Percentiles rank a stretch among this genome's conserved stretches.
These are phyloP conservation scores for Polyrhizophydium stewartii DNA, from an alignment of 371 early-diverging fungal species.

Conservation along the genomic window DNA sequence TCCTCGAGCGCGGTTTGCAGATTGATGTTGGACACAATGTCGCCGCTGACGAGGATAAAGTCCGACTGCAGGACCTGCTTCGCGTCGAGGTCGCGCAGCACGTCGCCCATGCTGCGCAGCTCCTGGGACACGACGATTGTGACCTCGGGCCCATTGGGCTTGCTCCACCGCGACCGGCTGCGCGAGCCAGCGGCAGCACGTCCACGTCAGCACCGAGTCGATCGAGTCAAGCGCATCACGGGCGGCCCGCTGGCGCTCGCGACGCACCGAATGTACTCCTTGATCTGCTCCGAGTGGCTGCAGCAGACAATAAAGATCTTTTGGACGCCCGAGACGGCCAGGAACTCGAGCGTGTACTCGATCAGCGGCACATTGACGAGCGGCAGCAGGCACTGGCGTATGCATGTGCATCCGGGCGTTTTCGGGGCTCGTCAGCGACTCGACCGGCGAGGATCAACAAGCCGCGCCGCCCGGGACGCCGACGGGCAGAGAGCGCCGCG, in stretches of 20 bases:
- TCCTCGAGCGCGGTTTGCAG: slow-evolving; percentile 69
- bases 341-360: slow-evolving; percentile 89
- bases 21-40: slow-evolving; percentile 86
- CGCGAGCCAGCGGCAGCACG: not conserved
- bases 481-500: too few species aligned
- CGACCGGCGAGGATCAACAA: too few species aligned
- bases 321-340: slow-evolving; percentile 78
- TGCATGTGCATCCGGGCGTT: too few species aligned
- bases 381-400: slow-evolving; percentile 78
- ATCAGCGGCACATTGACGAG: slow-evolving; percentile 92
- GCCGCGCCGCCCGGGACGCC: too few species aligned
- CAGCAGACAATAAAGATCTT: slow-evolving; percentile 85
- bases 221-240: not conserved
- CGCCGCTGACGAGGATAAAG: slow-evolving; percentile 89
- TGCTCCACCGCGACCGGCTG: slow-evolving; percentile 70
- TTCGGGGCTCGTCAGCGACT: not conserved
- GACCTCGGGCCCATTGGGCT: slow-evolving; percentile 57
- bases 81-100: slow-evolving; percentile 84
- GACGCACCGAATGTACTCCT: slow-evolving; percentile 68
- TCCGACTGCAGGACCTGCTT: slow-evolving; percentile 77
- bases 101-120: slow-evolving; percentile 87
- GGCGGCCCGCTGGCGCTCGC: not conserved
- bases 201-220: too few species aligned
- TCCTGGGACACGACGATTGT: slow-evolving; percentile 71
- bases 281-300: slow-evolving; percentile 78